Evolutionary conservation across 441 rosid genomes (phyloP), one percentile per base, ranked within the genome.

Genomic region (Syzygium malaccense): DNA sequence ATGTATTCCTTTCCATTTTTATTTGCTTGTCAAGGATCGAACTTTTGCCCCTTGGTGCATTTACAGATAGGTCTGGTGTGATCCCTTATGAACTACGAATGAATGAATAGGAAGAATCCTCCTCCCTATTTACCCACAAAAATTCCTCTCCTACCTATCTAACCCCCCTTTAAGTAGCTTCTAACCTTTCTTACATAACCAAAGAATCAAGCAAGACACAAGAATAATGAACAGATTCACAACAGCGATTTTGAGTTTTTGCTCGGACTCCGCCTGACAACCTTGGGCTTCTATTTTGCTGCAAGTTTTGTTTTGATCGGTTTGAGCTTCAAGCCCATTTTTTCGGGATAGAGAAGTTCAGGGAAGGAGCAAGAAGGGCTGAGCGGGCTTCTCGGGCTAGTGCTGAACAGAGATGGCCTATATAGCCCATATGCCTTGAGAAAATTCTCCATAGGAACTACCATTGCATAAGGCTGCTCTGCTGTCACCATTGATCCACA

Each of bases 381-480:
- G 91, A 98, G 91, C 8, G 99, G 98, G 88, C 98, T 96, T 91
- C 99, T 94, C 1, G 99, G 99, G 91, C 99, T 98, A 55, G 91
- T 93, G 87, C 97, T 95, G 62, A 93, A 91, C 30, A 89, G 93
- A 14, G 96, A 91, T 48, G 96, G 98, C 58, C 95, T 93, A 91
- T 93, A 95, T 88, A 98, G 90, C 15, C 99, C 96, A 48, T 92
- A 98, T 62, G 95, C 98, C 95, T 93, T 95, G 85, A 97, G 89
- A 87, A 97, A 98, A 92, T 96, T 97, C 92, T 98, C 99, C 94
- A 98, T 88, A 20, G 99, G 98, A 89, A 98, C 95, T 89, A 97
- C 87, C 99, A 98, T 98, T n/a, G 99, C 99, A 85, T 95, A 96
- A 53, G 99, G 99, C 90, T 98, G 99, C 92, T 98, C 99, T 91